Base-by-base conservation (phyloP, 2,329 filamentous ascomycete species). In the Fusarium continuum region DNA sequence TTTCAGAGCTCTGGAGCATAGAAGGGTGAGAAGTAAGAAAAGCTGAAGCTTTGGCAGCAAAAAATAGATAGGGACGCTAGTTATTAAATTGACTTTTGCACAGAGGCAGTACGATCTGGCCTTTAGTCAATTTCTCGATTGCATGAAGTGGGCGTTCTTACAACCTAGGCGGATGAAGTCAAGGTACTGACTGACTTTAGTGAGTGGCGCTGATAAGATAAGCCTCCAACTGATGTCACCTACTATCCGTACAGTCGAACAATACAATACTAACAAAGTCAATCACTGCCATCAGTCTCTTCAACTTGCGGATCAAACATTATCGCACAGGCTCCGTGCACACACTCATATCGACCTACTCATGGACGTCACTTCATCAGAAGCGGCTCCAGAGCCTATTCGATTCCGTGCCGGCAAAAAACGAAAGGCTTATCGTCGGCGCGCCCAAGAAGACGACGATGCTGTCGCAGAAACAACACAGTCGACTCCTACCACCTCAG, bases 331-430 rank as follows among this genome's bases (percentile, higher is more conserved):
- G n/a, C n/a, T 19, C 13, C 20, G 22, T 28, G n/a, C 31, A 8
- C n/a, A 17, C n/a, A 23, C 10, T 16, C 16, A 11, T 10, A 62
- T 22, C 22, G 11, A 34, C 8, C n/a, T 29, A 36, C 20, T 8
- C n/a, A 61, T 51, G 36, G 70, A 75, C 16, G 55, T 70, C 4
- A 47, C 48, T 19, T 39, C 53, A 6, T 29, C 32, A 3, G 57
- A 51, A 22, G n/a, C 41, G 53, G 58, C 58, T 6, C n/a, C 52
- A 43, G 65, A 70, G 39, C 74, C 76, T 11, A 74, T 86, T 28
- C 74, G 83, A 26, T 89, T 89, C 65, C 84, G 85, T 32, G 78
- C 76, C 25, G 70, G 78, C 57, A 88, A 87, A 74, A 88, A 87
- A 75, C 80, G 85, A 71, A 88, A 88, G 70, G 76, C 78, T 6